phyloP scores from a whole-genome alignment of 805 yeast species.

The Yarrowia alimentaria region DNA sequence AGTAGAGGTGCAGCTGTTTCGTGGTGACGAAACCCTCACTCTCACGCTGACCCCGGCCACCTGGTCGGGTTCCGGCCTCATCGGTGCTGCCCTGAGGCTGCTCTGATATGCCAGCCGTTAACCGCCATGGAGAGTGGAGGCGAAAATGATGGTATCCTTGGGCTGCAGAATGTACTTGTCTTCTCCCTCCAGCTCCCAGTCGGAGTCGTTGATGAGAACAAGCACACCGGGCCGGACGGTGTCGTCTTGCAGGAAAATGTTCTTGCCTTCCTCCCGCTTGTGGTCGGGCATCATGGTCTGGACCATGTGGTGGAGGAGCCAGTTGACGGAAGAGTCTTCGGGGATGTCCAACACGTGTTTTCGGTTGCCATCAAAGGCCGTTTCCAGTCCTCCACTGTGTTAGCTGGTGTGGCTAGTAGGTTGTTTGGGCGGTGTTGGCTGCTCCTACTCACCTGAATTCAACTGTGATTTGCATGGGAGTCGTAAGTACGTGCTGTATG shows the following conservation, averaged over 20 bases:
- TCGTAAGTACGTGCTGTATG: no score
- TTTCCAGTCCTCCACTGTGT: constrained; percentile 76
- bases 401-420: background rate
- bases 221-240: constrained; percentile 79
- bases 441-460: constrained; percentile 37
- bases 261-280: constrained; percentile 58
- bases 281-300: constrained; percentile 40
- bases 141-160: constrained; percentile 79
- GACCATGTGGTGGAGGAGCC: constrained; percentile 54
- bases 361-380: constrained; percentile 61
- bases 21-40: constrained; percentile 7
- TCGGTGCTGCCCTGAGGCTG: constrained; percentile 12
- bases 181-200: constrained; percentile 94
- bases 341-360: constrained; percentile 51
- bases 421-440: no score
- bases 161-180: constrained; percentile 73
- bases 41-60: constrained; percentile 7
- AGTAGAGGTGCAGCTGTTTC: constrained; percentile 11
- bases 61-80: constrained; percentile 17
- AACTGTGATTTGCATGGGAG: constrained; percentile 35
- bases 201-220: constrained; percentile 88
- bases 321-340: constrained; percentile 44
- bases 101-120: constrained; percentile 38
- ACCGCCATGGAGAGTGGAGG: constrained; percentile 95
- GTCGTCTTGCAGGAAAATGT: constrained; percentile 77